Base-by-base conservation (phyloP, 2,329 filamentous ascomycete genomes). In the Nannizziopsis arthrosporioides region DNA sequence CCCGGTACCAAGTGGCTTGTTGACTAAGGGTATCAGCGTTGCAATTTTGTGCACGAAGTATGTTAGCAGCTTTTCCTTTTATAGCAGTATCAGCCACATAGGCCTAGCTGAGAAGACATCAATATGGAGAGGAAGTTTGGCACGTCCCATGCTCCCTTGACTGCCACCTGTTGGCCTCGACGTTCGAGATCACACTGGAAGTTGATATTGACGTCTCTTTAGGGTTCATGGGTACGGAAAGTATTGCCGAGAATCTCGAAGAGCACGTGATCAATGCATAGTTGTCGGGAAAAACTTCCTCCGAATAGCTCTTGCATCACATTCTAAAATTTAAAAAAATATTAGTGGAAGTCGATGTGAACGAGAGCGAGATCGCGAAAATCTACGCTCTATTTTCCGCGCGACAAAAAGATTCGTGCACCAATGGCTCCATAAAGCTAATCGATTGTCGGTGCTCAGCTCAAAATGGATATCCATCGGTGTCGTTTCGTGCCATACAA, bases 401-500 rank as follows among this genome's bases (percentile, higher is more conserved):
- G 38, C 44, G 35, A 19, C n/a, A 42, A 40, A 4, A 41, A 14
- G 40, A 48, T 34, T 30, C 32, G 19, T 18, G 40, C 14, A 39
- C 35, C 32, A 38, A 48, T 43, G 46, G 46, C 46, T 44, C 40
- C 40, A n/a, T 48, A 48, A 32, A 15, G 32, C 10, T 14, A 18
- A n/a, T 18, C 19, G 11, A 31, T 27, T n/a, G 5, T 19, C 7
- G 22, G 32, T 27, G 30, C 8, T 31, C 14, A 30, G 39, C 18
- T 43, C 44, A 61, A 39, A 52, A 95, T 96, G 90, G 90, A 96
- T 69, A 83, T 98, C 63, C 92, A 98, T 73, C 86, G 92, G 60
- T 94, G 89, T 63, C 86, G 92, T 63, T 98, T 98, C 70, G 84
- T 98, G 57, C 85, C 85, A 36, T 96, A 85, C 68, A 87, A 88